A percentile compares a stretch with the other conserved stretches of the same genome.
These are phyloP conservation scores for Globisporangium radiosum DNA, from an alignment of 352 stramenopile species.

Conservation along the genomic window DNA sequence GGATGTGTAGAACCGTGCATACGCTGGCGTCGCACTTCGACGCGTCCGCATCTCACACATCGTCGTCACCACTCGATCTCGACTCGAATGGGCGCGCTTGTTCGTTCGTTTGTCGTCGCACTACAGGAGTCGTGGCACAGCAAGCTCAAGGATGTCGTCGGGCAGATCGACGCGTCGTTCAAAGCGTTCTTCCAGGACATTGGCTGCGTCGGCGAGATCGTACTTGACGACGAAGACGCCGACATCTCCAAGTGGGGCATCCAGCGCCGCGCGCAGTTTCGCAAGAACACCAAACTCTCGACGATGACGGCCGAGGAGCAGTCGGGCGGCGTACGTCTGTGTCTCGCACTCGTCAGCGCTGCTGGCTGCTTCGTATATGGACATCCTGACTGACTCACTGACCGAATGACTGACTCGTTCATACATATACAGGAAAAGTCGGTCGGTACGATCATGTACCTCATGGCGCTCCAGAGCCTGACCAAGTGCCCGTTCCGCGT, in stretches of 20 bases:
- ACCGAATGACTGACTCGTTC: too few relatives aligned
- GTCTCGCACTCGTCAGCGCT: neutral
- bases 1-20: too few relatives aligned
- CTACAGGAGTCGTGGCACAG: slow-evolving; percentile 57
- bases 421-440: slow-evolving; percentile 67
- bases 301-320: slow-evolving; percentile 86
- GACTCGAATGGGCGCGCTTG: neutral
- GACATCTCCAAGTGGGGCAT: slow-evolving; percentile 87
- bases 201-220: slow-evolving; percentile 79
- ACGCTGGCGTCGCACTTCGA: too few relatives aligned
- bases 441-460: slow-evolving; percentile 88
- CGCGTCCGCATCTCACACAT: too few relatives aligned
- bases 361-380: neutral
- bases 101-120: neutral
- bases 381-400: too few relatives aligned
- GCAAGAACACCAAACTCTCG: slow-evolving; percentile 75
- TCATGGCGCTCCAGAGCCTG: slow-evolving; percentile 85
- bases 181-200: slow-evolving; percentile 83
- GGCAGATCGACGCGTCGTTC: slow-evolving; percentile 76
- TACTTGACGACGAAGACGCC: slow-evolving; percentile 67
- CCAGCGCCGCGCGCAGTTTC: slow-evolving; percentile 78
- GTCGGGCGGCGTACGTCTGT: slow-evolving; percentile 65
- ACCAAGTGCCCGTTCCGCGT: slow-evolving; percentile 85
- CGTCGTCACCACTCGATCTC: too few relatives aligned
- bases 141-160: slow-evolving; percentile 63